Evolutionary conservation across 345 rosid genomes (phyloP), one percentile per base, ranked within the genome.

Genomic region (Citrus reticulata): DNA sequence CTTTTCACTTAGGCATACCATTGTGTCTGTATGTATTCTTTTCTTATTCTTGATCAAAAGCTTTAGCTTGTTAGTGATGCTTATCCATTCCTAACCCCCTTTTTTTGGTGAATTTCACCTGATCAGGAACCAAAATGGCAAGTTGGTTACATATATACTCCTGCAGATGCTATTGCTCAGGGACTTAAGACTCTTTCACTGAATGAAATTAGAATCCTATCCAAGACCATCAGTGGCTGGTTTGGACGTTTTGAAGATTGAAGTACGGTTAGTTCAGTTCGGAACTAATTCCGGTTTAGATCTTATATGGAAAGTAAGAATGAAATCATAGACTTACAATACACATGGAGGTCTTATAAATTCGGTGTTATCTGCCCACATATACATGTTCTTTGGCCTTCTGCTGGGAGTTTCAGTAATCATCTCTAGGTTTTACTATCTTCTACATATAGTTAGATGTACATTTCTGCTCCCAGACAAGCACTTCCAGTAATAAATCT

Each of bases 111-210:
- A 29, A 27, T 69, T 69, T 68, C 16, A 17, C 46, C 68, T 70
- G 64, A 51, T 35, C 88, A 92, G 98, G 98, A 93, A 82, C 98
- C 93, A 24, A 95, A 87, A 85, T 95, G 98, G 98, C 88, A 88
- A 84, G 96, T 74, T 13, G 99, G 99, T 63, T 71, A 78, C 64
- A 76, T 85, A 51, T 93, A 95, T 81, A 93, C 97, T 71, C 98
- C 98, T 55, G 98, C 89, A 35, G 99, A 95, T 80, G 98, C 98
- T 81, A 84, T 95, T 78, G 98, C 90, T 82, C 97, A 95, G 80
- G 93, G 93, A 65, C 81, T 95, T 49, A 93, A 92, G 84, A 84
- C 92, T n/a, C 85, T 93, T 34, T 85, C 97, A 3, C 82, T 95
- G 63, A 89, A 79, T 70, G 98, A 95, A 63, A 90, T 88, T 63